Evolutionary conservation across 805 yeast species (phyloP).

Genomic region (Ogataea dorogensis): DNA sequence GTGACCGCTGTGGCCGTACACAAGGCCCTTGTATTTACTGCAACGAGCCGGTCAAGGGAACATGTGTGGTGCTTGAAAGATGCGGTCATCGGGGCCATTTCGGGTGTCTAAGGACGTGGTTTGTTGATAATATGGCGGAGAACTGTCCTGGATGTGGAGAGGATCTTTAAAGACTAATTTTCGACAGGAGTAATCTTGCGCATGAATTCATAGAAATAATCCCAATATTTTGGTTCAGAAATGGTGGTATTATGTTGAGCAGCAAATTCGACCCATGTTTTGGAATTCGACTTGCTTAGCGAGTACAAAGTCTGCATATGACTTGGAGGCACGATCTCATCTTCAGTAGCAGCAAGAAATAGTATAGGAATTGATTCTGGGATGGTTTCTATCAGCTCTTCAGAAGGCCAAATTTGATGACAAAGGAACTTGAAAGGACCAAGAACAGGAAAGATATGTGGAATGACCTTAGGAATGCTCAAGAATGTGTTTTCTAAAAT

Average conservation of each 20-base stretch:
- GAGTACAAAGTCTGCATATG: slow-evolving; percentile 69
- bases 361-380: slow-evolving; percentile 61
- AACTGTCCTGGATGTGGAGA: slow-evolving; percentile 83
- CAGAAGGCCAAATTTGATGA: slow-evolving; percentile 83
- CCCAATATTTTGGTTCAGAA: slow-evolving; percentile 76
- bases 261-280: slow-evolving; percentile 52
- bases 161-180: slow-evolving; percentile 7
- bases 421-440: slow-evolving; percentile 57
- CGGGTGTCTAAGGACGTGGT: slow-evolving; percentile 78
- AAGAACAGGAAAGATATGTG: slow-evolving; percentile 72
- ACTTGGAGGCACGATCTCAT: slow-evolving; percentile 88
- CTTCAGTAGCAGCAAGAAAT: slow-evolving; percentile 69
- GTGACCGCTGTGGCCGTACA: slow-evolving; percentile 62
- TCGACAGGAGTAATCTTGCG: slow-evolving; percentile 41
- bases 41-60: slow-evolving; percentile 71
- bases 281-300: slow-evolving; percentile 48
- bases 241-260: slow-evolving; percentile 86
- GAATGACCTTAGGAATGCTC: slow-evolving; percentile 65
- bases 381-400: slow-evolving; percentile 50
- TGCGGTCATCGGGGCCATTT: slow-evolving; percentile 92
- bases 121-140: slow-evolving; percentile 55
- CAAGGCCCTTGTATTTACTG: slow-evolving; percentile 77
- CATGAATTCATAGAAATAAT: slow-evolving; percentile 55
- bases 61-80: slow-evolving; percentile 53
- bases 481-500: slow-evolving; percentile 86